Base-by-base conservation (phyloP, 352 stramenopile genomes). In the Phytopythium mirpurense region DNA sequence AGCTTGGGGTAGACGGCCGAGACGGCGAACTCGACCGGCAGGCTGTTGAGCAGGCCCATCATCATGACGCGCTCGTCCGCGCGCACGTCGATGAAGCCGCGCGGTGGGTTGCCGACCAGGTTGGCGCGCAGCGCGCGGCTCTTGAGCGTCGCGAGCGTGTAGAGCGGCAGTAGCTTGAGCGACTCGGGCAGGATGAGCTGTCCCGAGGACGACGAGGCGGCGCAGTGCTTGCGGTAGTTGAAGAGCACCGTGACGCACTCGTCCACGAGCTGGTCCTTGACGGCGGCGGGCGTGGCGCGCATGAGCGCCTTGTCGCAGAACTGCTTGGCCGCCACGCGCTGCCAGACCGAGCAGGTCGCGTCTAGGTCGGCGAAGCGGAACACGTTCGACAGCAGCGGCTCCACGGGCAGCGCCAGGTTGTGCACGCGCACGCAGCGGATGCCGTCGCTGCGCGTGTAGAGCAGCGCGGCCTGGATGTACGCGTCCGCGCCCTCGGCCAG, bases 101-200 rank as follows among this genome's bases (percentile, higher is more conserved):
- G 81, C 19, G 84, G 76, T 36, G 82, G 78, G 43, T 90, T 88
- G 8, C 78, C 83, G 23, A 77, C 83, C 21, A 92, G 55, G 53
- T 96, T 96, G 34, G 67, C 81, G 38, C 89, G 78, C 29, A 97
- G 60, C n/a, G 86, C 86, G 27, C 84, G 75, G 50, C 77, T 91
- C 68, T 97, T 97, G 19, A 96, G 63, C 16, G 86, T 86, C 51
- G 79, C 80, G 31, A 96, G 59, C 26, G 79, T 94, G 78, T 96
- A 96, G 21, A 97, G 60, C 31, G 90, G 90, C 61, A 97, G 60
- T 40, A 96, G 55, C 68, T 96, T 96, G 26, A 97, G 76, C 52
- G 88, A 92, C 57, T 97, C 90, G 15, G 90, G 90, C 19, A 97
- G 67, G 36, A 97, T 96, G 23, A 97, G 80, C 59, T 97, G 90